Percentiles rank a stretch among this genome's conserved stretches.
phyloP scores from a whole-genome alignment of 2,329 filamentous ascomycete genomes.

The Mycosphaerelloides madeirae region DNA sequence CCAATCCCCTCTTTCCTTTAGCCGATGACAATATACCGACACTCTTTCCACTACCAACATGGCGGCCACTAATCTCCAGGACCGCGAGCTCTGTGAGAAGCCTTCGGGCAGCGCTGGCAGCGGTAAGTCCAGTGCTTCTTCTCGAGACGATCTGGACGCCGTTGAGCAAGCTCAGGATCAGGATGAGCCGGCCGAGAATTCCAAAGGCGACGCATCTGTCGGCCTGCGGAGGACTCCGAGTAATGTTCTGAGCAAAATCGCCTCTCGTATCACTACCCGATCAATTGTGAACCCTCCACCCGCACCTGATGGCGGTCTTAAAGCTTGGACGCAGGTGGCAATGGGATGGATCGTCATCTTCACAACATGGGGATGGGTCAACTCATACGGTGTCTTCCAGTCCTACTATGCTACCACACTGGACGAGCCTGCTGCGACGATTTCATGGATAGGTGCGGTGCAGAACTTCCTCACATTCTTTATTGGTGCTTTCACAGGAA shows the following conservation, averaged over 20 bases:
- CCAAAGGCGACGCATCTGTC: constrained; percentile 11
- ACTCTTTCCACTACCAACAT: too few relatives aligned
- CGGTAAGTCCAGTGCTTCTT: constrained; percentile 12
- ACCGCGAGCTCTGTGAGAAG: too few relatives aligned
- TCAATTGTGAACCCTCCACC: constrained; percentile 33
- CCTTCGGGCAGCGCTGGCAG: constrained; percentile 4
- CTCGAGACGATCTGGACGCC: constrained; percentile 16
- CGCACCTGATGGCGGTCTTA: constrained; percentile 41
- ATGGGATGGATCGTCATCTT: constrained; percentile 33
- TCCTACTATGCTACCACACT: constrained; percentile 40
- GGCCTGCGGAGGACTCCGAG: constrained; percentile 25
- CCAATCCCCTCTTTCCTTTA: too few relatives aligned
- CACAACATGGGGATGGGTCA: constrained; percentile 32
- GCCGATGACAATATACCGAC: too few relatives aligned
- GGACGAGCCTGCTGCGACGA: constrained; percentile 36
- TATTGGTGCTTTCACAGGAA: constrained; percentile 41
- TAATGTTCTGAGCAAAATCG: constrained; percentile 30
- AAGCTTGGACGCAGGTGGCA: constrained; percentile 35
- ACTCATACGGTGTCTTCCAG: constrained; percentile 40
- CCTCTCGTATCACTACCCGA: constrained; percentile 34
- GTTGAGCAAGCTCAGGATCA: constrained; percentile 19
- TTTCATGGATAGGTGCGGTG: constrained; percentile 51
- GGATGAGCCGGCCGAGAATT: constrained; percentile 6
- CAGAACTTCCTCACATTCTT: constrained; percentile 46
- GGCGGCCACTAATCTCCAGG: too few relatives aligned